Evolutionary conservation across 1,284 basidiomycete genomes (phyloP), one percentile per base, ranked within the genome.

Genomic region (Fomes fomentarius): DNA sequence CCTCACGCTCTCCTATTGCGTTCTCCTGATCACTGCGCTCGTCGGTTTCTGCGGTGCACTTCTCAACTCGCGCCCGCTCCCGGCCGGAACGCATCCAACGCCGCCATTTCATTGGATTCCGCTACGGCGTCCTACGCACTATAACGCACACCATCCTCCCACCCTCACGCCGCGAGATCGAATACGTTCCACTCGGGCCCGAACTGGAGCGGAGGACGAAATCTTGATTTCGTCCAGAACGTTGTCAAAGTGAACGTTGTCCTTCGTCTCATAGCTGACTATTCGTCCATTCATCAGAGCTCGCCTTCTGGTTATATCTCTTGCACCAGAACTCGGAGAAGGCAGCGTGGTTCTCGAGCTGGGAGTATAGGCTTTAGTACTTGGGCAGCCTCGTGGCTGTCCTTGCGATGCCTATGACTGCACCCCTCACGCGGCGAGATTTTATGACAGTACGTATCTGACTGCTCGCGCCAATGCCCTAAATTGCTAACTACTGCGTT

Each of bases 241-340:
- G n/a, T n/a, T n/a, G n/a, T n/a, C n/a, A n/a, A n/a, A n/a, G n/a
- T n/a, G n/a, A n/a, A n/a, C n/a, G n/a, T n/a, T n/a, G n/a, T n/a
- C n/a, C n/a, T n/a, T n/a, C n/a, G n/a, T n/a, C n/a, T n/a, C n/a
- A n/a, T n/a, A n/a, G n/a, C n/a, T n/a, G n/a, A n/a, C n/a, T n/a
- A n/a, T n/a, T n/a, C n/a, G n/a, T n/a, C n/a, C n/a, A n/a, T n/a
- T n/a, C n/a, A n/a, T n/a, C n/a, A 89, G 89, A 91, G 65, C 76
- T 91, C 14, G 76, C 82, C 0, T 91, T 91, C 63, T 91, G 89
- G 88, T 63, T 91, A 28, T 91, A 90, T 66, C 77, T 91, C 11
- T 76, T 89, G 31, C 81, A 88, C 57, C 88, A 90, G 71, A 84
- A 84, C 2, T 84, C 85, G 0, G 70, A 75, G 31, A 83, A 84